phyloP scores from a whole-genome alignment of 306 rosid species.

The Dryas drummondii region DNA sequence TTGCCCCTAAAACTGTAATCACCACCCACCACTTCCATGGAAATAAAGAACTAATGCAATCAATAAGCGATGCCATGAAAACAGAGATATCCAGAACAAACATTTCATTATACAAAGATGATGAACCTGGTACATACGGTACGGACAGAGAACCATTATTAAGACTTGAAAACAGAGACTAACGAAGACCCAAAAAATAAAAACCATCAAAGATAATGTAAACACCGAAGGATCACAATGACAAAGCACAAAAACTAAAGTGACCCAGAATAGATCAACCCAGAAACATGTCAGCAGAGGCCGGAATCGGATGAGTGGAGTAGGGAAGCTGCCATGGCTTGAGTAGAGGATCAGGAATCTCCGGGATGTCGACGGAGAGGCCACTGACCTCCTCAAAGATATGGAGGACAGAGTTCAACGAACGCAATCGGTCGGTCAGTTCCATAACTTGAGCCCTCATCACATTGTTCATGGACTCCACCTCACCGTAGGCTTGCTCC shows the following conservation, averaged over 20 bases:
- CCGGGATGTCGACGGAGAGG: constrained; percentile 58
- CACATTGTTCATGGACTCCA: constrained; percentile 55
- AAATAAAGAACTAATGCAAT: too few species aligned
- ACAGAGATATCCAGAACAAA: too few species aligned
- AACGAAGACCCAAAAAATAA: neutral
- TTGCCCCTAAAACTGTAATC: too few species aligned
- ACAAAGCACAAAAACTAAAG: neutral
- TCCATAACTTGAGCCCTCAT: constrained; percentile 67
- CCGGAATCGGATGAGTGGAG: constrained; percentile 46
- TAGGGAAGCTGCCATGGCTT: constrained; percentile 65
- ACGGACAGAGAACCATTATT: neutral
- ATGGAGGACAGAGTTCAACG: constrained; percentile 66
- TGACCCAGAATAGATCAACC: constrained; percentile 32
- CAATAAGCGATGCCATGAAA: too few species aligned
- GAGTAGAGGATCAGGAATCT: constrained; percentile 70
- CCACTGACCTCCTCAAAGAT: constrained; percentile 75
- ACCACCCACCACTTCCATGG: too few species aligned
- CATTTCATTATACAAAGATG: neutral
- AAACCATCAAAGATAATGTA: too few species aligned
- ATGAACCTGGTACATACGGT: neutral
- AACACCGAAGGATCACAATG: neutral
- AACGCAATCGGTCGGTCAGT: constrained; percentile 66
- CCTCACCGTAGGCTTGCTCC: constrained; percentile 51
- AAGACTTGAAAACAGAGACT: neutral
- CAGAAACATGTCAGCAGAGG: constrained; percentile 53